Conservation (phyloP, 2,329 filamentous ascomycete species). For the Colletotrichum noveboracense region DNA sequence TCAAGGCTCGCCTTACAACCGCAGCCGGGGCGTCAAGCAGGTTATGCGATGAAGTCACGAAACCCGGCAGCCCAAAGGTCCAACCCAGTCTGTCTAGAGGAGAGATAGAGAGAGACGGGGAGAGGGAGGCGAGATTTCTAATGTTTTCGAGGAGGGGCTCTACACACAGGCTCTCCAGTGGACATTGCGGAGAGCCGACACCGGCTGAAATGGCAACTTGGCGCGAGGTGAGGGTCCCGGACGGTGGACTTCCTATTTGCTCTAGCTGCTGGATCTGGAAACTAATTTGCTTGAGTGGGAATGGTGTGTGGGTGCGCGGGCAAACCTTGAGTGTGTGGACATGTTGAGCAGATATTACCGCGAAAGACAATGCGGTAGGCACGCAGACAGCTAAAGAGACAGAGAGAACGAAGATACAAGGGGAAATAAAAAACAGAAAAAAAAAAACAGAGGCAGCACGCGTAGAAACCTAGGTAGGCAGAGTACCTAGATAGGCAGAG, state of each 20-base stretch:
- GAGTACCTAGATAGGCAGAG: not conserved
- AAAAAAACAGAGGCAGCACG: too few species aligned
- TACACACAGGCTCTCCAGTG: not conserved
- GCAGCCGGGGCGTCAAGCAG: not conserved
- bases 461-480: too few species aligned
- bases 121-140: not conserved
- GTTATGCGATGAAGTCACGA: conserved; percentile 5
- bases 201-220: conserved; percentile 8
- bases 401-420: too few species aligned
- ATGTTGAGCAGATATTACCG: too few species aligned
- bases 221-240: not conserved
- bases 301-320: too few species aligned
- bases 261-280: not conserved
- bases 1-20: not conserved
- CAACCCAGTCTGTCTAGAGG: not conserved
- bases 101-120: not conserved
- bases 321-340: not conserved
- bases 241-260: not conserved
- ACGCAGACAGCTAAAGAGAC: too few species aligned
- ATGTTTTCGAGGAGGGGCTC: not conserved
- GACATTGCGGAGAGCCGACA: conserved; percentile 7
- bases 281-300: not conserved
- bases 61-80: not conserved
- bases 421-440: too few species aligned
- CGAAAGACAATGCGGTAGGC: too few species aligned